Conservation (phyloP, 2,329 filamentous ascomycete genomes). For the Diaporthe sp. region DNA sequence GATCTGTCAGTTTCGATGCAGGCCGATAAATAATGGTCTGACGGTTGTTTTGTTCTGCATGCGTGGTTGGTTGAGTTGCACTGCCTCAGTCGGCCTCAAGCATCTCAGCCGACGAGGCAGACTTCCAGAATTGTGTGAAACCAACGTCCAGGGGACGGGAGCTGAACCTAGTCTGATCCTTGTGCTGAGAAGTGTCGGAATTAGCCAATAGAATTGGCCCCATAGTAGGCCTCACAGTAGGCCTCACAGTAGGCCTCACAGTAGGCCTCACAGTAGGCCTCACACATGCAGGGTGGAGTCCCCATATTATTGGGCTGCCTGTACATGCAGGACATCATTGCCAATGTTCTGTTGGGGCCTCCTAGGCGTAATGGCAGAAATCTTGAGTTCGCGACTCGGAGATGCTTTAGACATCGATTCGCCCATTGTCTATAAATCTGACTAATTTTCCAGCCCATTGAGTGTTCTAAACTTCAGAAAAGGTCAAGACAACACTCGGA, state of each 20-base stretch:
- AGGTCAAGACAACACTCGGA: background rate
- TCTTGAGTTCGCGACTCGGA: background rate
- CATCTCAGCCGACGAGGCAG: conserved; percentile 9
- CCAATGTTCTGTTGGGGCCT: background rate
- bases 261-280: conserved; percentile 1
- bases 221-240: conserved; percentile 9
- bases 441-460: background rate
- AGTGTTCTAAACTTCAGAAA: background rate
- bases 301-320: background rate
- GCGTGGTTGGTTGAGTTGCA: conserved; percentile 9
- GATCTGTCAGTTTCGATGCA: conserved; percentile 4
- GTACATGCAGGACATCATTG: background rate
- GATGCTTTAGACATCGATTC: background rate
- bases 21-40: background rate
- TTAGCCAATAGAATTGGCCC: background rate
- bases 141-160: background rate
- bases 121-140: background rate
- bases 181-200: background rate
- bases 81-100: conserved; percentile 18
- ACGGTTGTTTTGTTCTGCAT: background rate
- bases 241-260: conserved; percentile 6
- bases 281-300: background rate
- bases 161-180: background rate
- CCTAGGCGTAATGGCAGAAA: background rate
- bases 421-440: background rate